Evolutionary conservation across 225 moss, liverwort and hornwort genomes (phyloP), one percentile per base, ranked within the genome.

Genomic region (Physcomitrellopsis africana): DNA sequence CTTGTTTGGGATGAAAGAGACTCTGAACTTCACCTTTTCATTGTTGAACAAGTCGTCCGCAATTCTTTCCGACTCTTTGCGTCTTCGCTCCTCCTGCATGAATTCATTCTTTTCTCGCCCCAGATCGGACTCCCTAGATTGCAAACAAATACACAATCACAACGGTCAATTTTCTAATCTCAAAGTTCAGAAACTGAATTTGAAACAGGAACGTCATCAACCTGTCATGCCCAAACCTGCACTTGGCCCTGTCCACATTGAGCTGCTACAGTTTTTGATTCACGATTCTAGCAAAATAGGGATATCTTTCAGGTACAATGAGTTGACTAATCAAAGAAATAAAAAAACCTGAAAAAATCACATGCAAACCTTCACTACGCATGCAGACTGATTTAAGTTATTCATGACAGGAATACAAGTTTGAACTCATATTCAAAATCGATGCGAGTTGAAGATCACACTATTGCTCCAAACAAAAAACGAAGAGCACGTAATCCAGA

Each of bases 41-140:
- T 91, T 84, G 73, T 87, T 80, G 68, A 95, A 95, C 24, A 95
- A 81, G 52, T 95, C 94, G 76, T 95, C 94, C 62, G 91, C 89
- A 72, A 86, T 67, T 63, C 41, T 73, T 76, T 91, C 92, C 20
- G 87, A 86, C 45, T 87, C 89, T 82, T 86, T 91, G 20, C 92
- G 91, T 77, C 73, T 85, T 69, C 90, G 86, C 62, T 92, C 94
- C 59, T 89, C 85, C 70, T 87, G 89, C 75, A 91, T 78, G 51
- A 86, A 92, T 43, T 92, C 94, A 69, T 89, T 84, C 71, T 72
- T 79, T 45, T 89, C 92, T 51, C 85, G 81, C 45, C 81, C 87
- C 85, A 80, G 85, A 68, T 89, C 89, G 60, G 92, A 91, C 47
- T 92, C 92, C 70, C 94, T 95, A 60, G 32, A 67, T 68, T 57